Evolutionary conservation across 768 basidiomycete species (phyloP), one percentile per base, ranked within the genome.

Genomic region (Clavaria fumosa): DNA sequence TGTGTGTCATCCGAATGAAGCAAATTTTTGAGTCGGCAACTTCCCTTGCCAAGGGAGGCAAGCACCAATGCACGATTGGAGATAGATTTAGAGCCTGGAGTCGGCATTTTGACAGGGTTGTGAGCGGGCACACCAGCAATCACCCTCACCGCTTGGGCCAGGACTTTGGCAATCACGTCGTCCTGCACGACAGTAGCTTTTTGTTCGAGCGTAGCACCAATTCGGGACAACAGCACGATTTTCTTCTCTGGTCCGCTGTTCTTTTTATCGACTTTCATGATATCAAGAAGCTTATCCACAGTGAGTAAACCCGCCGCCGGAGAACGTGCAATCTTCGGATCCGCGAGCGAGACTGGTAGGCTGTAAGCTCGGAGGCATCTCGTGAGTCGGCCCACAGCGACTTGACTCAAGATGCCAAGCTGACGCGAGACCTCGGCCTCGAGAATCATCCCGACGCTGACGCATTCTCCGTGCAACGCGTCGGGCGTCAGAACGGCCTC

Each of bases 251-350:
- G 58, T 0, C 93, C 91, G 41, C 78, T 78, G 55, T 97, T 97
- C 69, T 99, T 97, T 67, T 99, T 99, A 68, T 99, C 91, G 43
- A 93, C 72, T 42, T 67, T 72, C 93, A 96, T 96, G 52, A 93
- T 80, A 54, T 95, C 86, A 27, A 96, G 68, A 7, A 99, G 65
- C 11, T 73, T 69, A 35, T 83, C 75, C 38, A 91, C 78, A 11
- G 77, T 77, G 40, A 97, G 71, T 34, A 66, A 62, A 43, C 74
- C 70, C 3, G 84, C 71, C 2, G 74, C 65, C 1, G 85, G 79
- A 2, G 89, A 61, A 37, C 63, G 69, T 6, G 75, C 62, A 46
- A 93, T 85, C 31, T 78, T 66, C 15, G 89, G 70, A 48, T 96
- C 89, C 6, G 69, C 56, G 32, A 95, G 52, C 0, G 84, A 75